Conservation (phyloP, 2,329 filamentous ascomycete species). For the Penicillium oxalicum region DNA sequence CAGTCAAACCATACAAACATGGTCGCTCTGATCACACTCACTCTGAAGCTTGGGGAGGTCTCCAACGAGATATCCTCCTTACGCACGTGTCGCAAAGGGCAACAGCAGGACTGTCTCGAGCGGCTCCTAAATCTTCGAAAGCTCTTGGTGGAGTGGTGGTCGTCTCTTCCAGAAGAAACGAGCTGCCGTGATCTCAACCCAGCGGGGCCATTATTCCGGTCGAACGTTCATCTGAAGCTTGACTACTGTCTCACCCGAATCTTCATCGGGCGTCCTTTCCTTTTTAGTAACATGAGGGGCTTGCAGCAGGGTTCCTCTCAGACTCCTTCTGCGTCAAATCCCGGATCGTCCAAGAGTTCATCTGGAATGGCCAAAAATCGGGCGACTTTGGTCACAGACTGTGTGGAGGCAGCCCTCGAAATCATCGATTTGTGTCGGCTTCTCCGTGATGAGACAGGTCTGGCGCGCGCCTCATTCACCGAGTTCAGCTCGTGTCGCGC, state of each 20-base stretch:
- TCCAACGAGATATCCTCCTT: slow-evolving; percentile 38
- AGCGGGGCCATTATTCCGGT: slow-evolving; percentile 40
- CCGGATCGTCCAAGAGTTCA: slow-evolving; percentile 22
- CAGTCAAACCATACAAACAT: slow-evolving; percentile 44
- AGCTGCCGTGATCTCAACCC: slow-evolving; percentile 40
- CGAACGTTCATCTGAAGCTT: slow-evolving; percentile 48
- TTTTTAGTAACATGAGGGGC: slow-evolving; percentile 40
- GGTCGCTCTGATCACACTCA: slow-evolving; percentile 44
- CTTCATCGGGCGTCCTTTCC: slow-evolving; percentile 51
- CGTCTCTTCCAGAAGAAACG: slow-evolving; percentile 33
- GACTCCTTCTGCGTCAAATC: neutral
- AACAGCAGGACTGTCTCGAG: slow-evolving; percentile 38
- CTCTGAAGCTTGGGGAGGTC: slow-evolving; percentile 36
- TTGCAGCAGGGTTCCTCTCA: slow-evolving; percentile 19
- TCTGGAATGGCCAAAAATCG: slow-evolving; percentile 32
- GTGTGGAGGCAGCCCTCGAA: slow-evolving; percentile 48
- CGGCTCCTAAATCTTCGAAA: slow-evolving; percentile 36
- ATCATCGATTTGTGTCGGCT: slow-evolving; percentile 48
- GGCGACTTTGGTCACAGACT: slow-evolving; percentile 45
- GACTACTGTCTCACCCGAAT: slow-evolving; percentile 51
- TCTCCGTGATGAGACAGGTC: slow-evolving; percentile 47
- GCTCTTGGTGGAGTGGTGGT: slow-evolving; percentile 41
- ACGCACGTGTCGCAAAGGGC: slow-evolving; percentile 34
- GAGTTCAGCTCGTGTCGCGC: slow-evolving; percentile 53
- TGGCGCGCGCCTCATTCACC: slow-evolving; percentile 51